Percentiles rank a stretch among this genome's conserved stretches.
Conservation (phyloP, 2,329 filamentous ascomycete genomes). For the Fusarium denticulatum region DNA sequence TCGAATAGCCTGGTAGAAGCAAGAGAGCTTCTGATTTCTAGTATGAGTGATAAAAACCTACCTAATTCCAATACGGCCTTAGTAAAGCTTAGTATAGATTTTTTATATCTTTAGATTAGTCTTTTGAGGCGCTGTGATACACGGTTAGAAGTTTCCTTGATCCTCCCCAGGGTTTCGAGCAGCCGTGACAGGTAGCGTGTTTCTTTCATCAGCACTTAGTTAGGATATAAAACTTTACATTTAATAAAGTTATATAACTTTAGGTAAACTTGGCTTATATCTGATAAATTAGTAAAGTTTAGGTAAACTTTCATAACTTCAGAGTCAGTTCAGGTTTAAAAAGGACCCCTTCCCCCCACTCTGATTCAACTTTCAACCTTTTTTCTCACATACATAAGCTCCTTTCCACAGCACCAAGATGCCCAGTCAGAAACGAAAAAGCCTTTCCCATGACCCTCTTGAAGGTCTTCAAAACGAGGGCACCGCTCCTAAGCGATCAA, state of each 20-base stretch:
- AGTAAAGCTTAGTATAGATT: no score
- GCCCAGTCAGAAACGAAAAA: background rate
- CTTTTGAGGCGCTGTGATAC: background rate
- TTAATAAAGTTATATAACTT: background rate
- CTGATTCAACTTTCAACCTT: background rate
- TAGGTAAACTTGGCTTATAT: accelerated
- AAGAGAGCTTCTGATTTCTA: background rate
- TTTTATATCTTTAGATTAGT: no score
- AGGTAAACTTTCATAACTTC: background rate
- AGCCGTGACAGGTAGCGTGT: background rate
- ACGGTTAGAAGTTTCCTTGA: background rate
- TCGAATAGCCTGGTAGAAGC: background rate
- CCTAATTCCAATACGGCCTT: no score
- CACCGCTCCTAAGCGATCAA: background rate
- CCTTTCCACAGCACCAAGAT: background rate
- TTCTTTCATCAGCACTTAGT: no score
- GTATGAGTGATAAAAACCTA: no score
- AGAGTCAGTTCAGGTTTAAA: background rate
- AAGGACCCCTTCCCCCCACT: accelerated
- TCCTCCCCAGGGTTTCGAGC: background rate
- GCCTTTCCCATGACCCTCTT: background rate
- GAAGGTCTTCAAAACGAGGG: background rate
- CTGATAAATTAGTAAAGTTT: background rate
- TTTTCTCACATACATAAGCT: background rate
- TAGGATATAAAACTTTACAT: no score